These are phyloP conservation scores for Neurospora sp. DNA, from an alignment of 495 filamentous ascomycete species.

Conservation along the genomic window DNA sequence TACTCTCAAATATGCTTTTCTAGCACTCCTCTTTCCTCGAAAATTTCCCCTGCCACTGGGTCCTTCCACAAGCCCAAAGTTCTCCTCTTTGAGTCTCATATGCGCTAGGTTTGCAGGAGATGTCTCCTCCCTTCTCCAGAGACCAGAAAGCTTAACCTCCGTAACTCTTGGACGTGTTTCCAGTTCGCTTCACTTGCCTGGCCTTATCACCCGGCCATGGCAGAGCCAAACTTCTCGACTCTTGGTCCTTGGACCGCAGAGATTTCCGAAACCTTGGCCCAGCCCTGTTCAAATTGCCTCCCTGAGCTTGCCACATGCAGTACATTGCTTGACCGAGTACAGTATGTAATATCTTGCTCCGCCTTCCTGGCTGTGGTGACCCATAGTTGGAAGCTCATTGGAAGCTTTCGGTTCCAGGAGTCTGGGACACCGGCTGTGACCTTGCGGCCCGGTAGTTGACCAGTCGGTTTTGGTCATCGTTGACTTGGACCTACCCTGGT, in stretches of 20 bases:
- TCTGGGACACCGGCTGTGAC: background rate
- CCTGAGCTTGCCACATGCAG: background rate
- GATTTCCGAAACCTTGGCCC: background rate
- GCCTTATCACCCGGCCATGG: background rate
- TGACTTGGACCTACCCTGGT: background rate
- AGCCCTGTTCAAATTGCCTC: background rate
- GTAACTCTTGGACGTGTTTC: background rate
- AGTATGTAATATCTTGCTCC: background rate
- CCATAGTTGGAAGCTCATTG: background rate
- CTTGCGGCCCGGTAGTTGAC: background rate
- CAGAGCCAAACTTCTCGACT: background rate
- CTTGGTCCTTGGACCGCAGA: background rate
- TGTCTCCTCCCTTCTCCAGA: background rate
- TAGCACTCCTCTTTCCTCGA: background rate
- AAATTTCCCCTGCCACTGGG: too few relatives aligned
- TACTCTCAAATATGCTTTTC: background rate
- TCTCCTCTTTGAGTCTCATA: background rate
- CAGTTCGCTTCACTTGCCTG: too few relatives aligned
- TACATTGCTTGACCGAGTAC: background rate
- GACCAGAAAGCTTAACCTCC: background rate
- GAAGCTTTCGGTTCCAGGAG: background rate
- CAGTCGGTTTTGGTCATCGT: background rate
- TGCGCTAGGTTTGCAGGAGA: background rate
- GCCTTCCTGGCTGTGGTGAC: background rate
- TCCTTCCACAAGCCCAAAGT: background rate